Percentiles rank a stretch among this genome's conserved stretches.
Evolutionary conservation across 257 asterid species (phyloP).

Genomic region (Nicotiana tabacum): DNA sequence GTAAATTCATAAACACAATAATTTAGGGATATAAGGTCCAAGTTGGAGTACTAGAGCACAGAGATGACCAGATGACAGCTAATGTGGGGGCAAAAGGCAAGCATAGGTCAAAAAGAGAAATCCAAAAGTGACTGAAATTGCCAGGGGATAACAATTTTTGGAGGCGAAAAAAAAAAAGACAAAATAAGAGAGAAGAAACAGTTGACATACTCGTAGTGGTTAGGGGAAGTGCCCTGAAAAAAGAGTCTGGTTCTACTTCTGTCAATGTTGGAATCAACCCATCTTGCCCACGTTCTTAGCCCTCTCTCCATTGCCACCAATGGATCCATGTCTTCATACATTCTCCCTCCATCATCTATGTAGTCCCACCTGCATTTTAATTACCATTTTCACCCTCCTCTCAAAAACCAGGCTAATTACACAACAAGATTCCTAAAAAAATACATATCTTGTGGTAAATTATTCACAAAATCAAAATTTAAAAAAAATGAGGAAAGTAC

Average conservation of each 20-base stretch:
- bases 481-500: slow-evolving; percentile 19
- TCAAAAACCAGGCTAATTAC: not conserved
- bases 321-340: slow-evolving; percentile 76
- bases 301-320: slow-evolving; percentile 65
- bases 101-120: not conserved
- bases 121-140: not conserved
- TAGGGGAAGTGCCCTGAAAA: slow-evolving; percentile 90
- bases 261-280: slow-evolving; percentile 77
- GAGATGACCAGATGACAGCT: not conserved
- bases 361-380: slow-evolving; percentile 71
- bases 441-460: not conserved
- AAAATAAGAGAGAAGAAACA: not conserved
- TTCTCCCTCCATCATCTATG: slow-evolving; percentile 65
- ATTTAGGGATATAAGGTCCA: not conserved
- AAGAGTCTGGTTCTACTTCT: slow-evolving; percentile 49
- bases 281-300: slow-evolving; percentile 81
- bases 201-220: slow-evolving; percentile 70
- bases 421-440: too few relatives aligned
- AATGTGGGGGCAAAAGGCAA: not conserved
- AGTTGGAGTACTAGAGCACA: not conserved
- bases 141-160: not conserved
- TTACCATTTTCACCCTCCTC: not conserved
- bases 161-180: not conserved
- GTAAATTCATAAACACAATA: too few relatives aligned
- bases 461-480: not conserved